phyloP scores from a whole-genome alignment of 2,329 filamentous ascomycete genomes.

The Penicillium sp. region DNA sequence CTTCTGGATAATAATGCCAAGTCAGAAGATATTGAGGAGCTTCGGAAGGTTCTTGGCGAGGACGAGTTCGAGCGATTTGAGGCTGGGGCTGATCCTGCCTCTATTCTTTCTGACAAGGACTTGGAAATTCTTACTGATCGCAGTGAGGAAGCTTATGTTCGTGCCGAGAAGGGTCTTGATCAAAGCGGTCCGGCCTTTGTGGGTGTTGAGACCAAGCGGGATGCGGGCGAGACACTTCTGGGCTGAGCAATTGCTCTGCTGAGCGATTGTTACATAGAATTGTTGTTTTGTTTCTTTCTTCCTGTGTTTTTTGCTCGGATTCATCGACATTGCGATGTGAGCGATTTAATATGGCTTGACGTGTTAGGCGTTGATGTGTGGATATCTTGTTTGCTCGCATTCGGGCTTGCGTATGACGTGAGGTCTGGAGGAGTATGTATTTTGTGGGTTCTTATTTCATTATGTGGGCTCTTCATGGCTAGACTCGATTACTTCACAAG shows the following conservation, averaged over 20 bases:
- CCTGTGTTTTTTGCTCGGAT: background rate
- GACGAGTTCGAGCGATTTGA: constrained; percentile 72
- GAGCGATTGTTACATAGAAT: background rate
- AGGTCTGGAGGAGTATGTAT: background rate
- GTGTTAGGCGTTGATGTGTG: background rate
- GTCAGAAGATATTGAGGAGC: constrained; percentile 59
- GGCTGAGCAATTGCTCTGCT: constrained; percentile 10
- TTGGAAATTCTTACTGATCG: constrained; percentile 77
- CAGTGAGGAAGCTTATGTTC: constrained; percentile 65
- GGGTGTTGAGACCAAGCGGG: constrained; percentile 76
- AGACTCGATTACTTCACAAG: background rate
- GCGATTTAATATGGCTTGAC: background rate
- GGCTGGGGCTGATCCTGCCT: constrained; percentile 54
- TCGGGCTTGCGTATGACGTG: background rate
- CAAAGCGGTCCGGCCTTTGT: constrained; percentile 58
- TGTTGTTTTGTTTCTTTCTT: background rate
- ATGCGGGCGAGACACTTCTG: constrained; percentile 37
- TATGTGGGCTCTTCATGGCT: background rate
- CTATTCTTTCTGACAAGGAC: constrained; percentile 74
- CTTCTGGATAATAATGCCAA: constrained; percentile 59
- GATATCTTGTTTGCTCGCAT: background rate
- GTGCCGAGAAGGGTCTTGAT: constrained; percentile 77
- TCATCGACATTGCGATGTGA: background rate
- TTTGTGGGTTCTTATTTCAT: background rate
- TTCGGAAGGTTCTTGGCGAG: constrained; percentile 64